Percentiles rank a stretch among this genome's conserved stretches.
These are phyloP conservation scores for Myotisia sp. DNA, from an alignment of 2,329 filamentous ascomycete species.

Conservation along the genomic window DNA sequence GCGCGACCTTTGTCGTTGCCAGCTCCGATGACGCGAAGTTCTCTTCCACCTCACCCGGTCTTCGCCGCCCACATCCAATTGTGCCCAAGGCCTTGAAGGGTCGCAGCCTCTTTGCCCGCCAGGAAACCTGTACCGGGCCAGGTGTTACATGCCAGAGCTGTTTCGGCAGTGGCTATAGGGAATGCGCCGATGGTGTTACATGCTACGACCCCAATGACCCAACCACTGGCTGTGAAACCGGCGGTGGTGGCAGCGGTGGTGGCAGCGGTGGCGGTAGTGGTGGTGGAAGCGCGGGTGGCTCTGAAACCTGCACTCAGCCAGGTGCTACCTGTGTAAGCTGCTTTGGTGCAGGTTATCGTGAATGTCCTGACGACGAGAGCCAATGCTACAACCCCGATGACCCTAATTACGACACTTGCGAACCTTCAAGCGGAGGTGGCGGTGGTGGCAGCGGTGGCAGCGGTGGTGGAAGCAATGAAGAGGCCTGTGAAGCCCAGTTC, in stretches of 20 bases:
- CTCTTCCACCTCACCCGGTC: neutral
- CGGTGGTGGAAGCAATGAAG: slow-evolving; percentile 1
- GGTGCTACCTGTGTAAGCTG: slow-evolving; percentile 5
- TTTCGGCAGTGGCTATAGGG: slow-evolving; percentile 4
- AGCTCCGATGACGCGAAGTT: neutral
- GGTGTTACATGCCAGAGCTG: slow-evolving; percentile 6
- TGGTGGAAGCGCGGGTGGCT: neutral
- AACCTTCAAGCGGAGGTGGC: neutral
- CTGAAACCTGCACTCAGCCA: neutral
- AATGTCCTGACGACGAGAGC: slow-evolving; percentile 4
- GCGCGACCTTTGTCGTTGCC: slow-evolving; percentile 2
- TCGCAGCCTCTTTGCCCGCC: neutral
- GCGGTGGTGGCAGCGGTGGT: neutral
- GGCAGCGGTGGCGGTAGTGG: slow-evolving; percentile 1
- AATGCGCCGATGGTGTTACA: slow-evolving; percentile 3
- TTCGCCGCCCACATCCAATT: neutral
- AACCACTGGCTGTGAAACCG: neutral
- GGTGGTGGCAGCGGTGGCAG: neutral
- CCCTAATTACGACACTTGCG: slow-evolving; percentile 1
- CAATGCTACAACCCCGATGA: slow-evolving; percentile 4
- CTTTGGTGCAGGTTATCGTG: slow-evolving; percentile 3
- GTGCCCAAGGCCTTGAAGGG: neutral
- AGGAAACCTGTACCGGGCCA: neutral
- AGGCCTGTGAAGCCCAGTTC: slow-evolving; percentile 4
- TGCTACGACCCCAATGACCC: slow-evolving; percentile 4